Conservation (phyloP, 345 rosid genomes). For the Salix caprea region DNA sequence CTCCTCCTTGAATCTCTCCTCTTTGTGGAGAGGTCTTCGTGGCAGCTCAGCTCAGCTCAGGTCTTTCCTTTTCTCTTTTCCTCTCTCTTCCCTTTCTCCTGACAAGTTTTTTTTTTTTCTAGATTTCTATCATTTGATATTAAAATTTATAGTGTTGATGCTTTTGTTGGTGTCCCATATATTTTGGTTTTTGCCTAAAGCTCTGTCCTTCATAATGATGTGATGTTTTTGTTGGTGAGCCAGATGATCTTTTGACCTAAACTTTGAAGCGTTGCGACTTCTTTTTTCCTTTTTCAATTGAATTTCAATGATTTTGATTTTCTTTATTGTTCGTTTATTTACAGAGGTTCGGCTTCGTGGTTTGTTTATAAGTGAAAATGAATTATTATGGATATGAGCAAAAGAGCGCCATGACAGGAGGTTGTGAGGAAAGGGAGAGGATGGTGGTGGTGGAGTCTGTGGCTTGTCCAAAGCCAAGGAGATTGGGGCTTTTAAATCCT, state of each 20-base stretch:
- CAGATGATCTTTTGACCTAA: neutral
- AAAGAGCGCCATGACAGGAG: constrained; percentile 36
- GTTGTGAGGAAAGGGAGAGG: constrained; percentile 35
- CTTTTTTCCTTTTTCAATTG: neutral
- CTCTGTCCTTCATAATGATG: neutral
- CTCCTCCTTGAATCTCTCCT: constrained; percentile 22
- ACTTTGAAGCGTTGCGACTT: neutral
- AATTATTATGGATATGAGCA: constrained; percentile 27
- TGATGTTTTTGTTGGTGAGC: neutral
- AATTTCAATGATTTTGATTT: neutral
- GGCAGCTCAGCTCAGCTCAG: constrained; percentile 11
- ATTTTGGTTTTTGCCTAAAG: neutral
- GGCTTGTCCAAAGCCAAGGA: constrained; percentile 59
- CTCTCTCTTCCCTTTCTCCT: neutral
- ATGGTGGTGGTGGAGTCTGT: constrained; percentile 32
- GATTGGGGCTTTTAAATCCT: constrained; percentile 38
- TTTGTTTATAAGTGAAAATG: constrained; percentile 13
- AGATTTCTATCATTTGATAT: neutral
- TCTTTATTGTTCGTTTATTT: neutral
- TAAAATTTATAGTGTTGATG: neutral
- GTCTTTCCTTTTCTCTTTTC: constrained; percentile 2
- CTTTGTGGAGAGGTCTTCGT: constrained; percentile 18
- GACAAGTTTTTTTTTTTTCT: neutral
- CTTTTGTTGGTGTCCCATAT: neutral
- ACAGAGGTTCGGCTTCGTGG: constrained; percentile 10